phyloP scores from a whole-genome alignment of 495 filamentous ascomycete genomes.

The Xylaria acuta region DNA sequence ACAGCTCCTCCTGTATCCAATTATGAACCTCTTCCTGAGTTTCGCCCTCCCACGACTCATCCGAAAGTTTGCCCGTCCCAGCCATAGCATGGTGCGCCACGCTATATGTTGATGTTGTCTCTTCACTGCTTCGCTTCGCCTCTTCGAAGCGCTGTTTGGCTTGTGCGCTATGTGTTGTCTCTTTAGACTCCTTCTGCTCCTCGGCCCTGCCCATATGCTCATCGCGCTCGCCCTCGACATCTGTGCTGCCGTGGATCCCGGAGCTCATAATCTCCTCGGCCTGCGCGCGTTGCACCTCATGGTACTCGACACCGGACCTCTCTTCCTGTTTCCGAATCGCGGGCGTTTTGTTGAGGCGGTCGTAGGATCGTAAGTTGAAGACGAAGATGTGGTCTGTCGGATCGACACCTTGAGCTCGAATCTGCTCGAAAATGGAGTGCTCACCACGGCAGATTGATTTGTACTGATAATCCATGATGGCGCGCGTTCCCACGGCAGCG shows the following conservation, averaged over 20 bases:
- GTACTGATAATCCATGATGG: constrained; percentile 99
- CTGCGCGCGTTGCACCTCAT: constrained; percentile 83
- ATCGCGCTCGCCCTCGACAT: constrained; percentile 48
- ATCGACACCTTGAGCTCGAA: constrained; percentile 78
- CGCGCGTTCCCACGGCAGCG: constrained; percentile 82
- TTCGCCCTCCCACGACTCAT: constrained; percentile 76
- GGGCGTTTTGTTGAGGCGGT: constrained; percentile 83
- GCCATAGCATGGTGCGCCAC: constrained; percentile 87
- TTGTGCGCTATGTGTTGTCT: constrained; percentile 58
- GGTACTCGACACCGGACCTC: constrained; percentile 79
- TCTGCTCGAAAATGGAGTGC: constrained; percentile 83
- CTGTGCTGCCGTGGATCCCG: constrained; percentile 66
- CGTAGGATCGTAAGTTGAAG: constrained; percentile 90
- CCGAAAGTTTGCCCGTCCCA: constrained; percentile 64
- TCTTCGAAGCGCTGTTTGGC: constrained; percentile 71
- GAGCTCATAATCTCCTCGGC: constrained; percentile 85
- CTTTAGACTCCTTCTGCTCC: constrained; percentile 54
- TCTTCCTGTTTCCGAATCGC: constrained; percentile 73
- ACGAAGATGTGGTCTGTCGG: constrained; percentile 83
- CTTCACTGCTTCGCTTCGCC: constrained; percentile 52
- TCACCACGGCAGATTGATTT: constrained; percentile 92
- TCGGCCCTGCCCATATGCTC: constrained; percentile 46
- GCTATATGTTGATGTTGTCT: constrained; percentile 62
- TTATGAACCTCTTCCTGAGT: constrained; percentile 76
- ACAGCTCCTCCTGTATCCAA: constrained; percentile 94